phyloP scores from a whole-genome alignment of 352 stramenopile genomes.

The Pythium myriotylum region DNA sequence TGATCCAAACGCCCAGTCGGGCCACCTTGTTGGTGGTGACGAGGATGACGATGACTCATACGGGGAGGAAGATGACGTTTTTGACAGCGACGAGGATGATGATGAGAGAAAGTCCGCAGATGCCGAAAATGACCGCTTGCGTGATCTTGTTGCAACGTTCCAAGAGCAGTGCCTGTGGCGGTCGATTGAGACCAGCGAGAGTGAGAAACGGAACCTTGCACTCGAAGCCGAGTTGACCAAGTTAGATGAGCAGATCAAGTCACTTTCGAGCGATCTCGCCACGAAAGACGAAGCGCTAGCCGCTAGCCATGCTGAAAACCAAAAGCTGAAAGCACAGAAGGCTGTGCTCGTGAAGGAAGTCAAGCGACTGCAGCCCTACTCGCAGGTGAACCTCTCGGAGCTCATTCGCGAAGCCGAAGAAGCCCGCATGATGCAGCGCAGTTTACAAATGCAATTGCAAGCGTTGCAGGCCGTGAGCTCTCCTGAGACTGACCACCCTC shows the following conservation, averaged over 20 bases:
- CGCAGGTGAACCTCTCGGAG: conserved; percentile 61
- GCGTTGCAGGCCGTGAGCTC: conserved; percentile 6
- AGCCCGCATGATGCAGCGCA: conserved; percentile 74
- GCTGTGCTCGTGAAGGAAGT: conserved; percentile 67
- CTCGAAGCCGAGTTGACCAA: conserved; percentile 26
- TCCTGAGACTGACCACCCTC: conserved; percentile 18
- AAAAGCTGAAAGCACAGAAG: conserved; percentile 56
- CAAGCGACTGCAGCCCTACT: conserved; percentile 67
- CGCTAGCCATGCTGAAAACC: conserved; percentile 33
- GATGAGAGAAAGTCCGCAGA: conserved; percentile 6
- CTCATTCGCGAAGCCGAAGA: conserved; percentile 72
- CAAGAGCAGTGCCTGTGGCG: conserved; percentile 81
- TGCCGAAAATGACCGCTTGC: conserved; percentile 40
- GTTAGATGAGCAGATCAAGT: conserved; percentile 11
- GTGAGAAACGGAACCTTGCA: conserved; percentile 41
- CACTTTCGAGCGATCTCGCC: conserved; percentile 26
- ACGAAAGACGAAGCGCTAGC: conserved; percentile 26
- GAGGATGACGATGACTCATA: conserved; percentile 8
- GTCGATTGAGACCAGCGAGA: conserved; percentile 66
- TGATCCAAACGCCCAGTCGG: not conserved
- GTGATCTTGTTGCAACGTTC: conserved; percentile 58
- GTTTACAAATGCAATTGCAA: conserved; percentile 52
- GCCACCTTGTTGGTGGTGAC: not conserved
- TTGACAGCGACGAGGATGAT: conserved; percentile 14
- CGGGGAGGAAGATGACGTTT: not conserved